Evolutionary conservation across 495 filamentous ascomycete genomes (phyloP).

Genomic region (Clavariopsis aquatica): DNA sequence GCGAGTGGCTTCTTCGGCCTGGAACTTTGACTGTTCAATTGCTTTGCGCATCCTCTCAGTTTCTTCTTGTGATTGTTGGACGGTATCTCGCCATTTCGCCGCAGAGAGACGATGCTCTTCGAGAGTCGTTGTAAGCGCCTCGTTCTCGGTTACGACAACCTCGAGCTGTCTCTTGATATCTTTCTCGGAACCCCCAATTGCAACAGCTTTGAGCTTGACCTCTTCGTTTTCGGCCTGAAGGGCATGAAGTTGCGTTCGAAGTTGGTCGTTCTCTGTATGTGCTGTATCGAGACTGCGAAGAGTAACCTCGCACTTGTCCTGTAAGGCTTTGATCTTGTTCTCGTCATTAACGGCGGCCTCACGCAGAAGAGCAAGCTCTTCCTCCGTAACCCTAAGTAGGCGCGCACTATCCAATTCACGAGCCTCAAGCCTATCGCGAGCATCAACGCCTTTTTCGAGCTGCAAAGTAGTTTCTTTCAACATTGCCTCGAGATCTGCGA

Average conservation of each 20-base stretch:
- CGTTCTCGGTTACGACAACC: constrained; percentile 64
- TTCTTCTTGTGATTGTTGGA: constrained; percentile 57
- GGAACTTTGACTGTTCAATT: constrained; percentile 66
- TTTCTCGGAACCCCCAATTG: constrained; percentile 61
- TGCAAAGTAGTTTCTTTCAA: constrained; percentile 50
- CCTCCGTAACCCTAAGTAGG: constrained; percentile 71
- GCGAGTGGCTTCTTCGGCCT: constrained; percentile 82
- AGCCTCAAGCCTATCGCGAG: constrained; percentile 69
- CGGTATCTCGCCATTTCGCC: constrained; percentile 56
- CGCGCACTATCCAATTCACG: constrained; percentile 69
- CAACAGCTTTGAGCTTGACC: constrained; percentile 56
- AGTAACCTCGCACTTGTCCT: constrained; percentile 46
- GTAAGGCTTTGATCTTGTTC: constrained; percentile 49
- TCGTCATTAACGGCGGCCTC: constrained; percentile 69
- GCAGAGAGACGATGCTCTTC: constrained; percentile 63
- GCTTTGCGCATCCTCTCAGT: constrained; percentile 58
- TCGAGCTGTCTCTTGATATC: constrained; percentile 65
- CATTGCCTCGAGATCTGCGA: constrained; percentile 46
- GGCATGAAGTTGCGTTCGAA: constrained; percentile 16
- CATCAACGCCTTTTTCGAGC: constrained; percentile 62
- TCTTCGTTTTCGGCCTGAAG: constrained; percentile 40
- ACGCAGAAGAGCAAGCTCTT: constrained; percentile 67
- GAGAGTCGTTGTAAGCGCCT: constrained; percentile 58
- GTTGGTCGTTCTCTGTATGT: constrained; percentile 12
- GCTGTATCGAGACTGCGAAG: constrained; percentile 15